phyloP scores from a whole-genome alignment of 2,329 filamentous ascomycete genomes.

The Talaromyces sp. region DNA sequence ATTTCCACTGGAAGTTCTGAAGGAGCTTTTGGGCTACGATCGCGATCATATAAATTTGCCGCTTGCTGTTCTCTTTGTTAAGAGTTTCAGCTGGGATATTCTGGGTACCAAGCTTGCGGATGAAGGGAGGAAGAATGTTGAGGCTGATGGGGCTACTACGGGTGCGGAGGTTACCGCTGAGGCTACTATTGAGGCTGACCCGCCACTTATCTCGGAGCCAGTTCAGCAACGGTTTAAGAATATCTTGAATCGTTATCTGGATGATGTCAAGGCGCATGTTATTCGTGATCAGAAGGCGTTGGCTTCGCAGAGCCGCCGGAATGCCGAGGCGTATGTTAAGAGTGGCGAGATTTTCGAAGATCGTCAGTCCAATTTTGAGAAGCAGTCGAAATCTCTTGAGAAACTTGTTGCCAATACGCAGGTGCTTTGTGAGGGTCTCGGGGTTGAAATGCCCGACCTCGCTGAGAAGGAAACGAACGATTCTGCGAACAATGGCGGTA shows the following conservation, averaged over 20 bases:
- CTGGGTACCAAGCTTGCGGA: conserved; percentile 74
- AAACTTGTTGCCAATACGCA: conserved; percentile 89
- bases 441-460: conserved; percentile 89
- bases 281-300: conserved; percentile 91
- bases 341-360: conserved; percentile 98
- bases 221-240: conserved; percentile 84
- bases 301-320: conserved; percentile 82
- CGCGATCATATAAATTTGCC: conserved; percentile 89
- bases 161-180: conserved; percentile 49
- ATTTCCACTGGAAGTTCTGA: conserved; percentile 95
- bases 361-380: conserved; percentile 93
- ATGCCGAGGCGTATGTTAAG: conserved; percentile 97
- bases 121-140: conserved; percentile 81
- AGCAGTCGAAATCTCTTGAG: conserved; percentile 87
- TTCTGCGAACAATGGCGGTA: conserved; percentile 69
- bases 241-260: conserved; percentile 83
- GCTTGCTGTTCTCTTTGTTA: conserved; percentile 91
- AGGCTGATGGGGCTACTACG: conserved; percentile 72
- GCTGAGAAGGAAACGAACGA: conserved; percentile 77
- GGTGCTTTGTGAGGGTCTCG: conserved; percentile 82
- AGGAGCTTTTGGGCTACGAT: conserved; percentile 92
- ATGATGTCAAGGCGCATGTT: conserved; percentile 87
- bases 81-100: conserved; percentile 94
- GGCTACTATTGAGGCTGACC: conserved; percentile 60
- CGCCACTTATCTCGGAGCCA: conserved; percentile 74